These are phyloP conservation scores for Mucor circinelloides DNA, from an alignment of 371 early-diverging fungal genomes.

Conservation along the genomic window DNA sequence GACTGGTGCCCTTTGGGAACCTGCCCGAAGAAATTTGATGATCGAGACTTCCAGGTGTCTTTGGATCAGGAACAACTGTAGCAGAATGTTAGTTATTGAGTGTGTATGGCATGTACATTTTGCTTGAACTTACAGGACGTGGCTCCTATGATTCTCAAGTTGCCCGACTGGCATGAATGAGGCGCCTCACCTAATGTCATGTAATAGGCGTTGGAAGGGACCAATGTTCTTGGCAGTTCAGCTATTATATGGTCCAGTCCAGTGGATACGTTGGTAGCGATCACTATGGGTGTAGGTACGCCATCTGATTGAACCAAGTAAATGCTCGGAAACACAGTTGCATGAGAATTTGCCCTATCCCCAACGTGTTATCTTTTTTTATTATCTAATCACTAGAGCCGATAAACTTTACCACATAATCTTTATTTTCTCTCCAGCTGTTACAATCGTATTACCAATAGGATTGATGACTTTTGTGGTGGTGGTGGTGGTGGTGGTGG, in stretches of 20 bases:
- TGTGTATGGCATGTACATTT: neutral
- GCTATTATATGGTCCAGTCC: conserved; percentile 2
- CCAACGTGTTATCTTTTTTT: neutral
- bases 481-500: no score
- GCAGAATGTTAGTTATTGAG: neutral
- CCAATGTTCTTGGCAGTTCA: conserved; percentile 14
- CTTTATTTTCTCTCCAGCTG: conserved; percentile 31
- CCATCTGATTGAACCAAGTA: conserved; percentile 27
- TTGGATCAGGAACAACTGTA: conserved; percentile 11
- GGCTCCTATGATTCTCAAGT: conserved; percentile 24
- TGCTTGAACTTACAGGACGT: neutral
- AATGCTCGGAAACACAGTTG: conserved; percentile 10
- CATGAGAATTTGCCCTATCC: conserved; percentile 25
- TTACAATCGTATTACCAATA: conserved; percentile 29
- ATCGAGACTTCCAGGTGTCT: neutral
- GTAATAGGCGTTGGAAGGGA: conserved; percentile 29
- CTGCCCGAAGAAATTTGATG: conserved; percentile 15
- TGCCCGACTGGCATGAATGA: conserved; percentile 22
- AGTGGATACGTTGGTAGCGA: conserved; percentile 20
- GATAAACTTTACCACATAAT: conserved; percentile 22
- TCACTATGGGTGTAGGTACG: conserved; percentile 1
- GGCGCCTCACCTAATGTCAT: conserved; percentile 27
- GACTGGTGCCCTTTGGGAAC: conserved; percentile 7
- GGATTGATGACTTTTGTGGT: conserved; percentile 17
- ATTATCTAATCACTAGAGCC: neutral